These are phyloP conservation scores for Curvularia sp. DNA, from an alignment of 2,329 filamentous ascomycete species.

Conservation along the genomic window DNA sequence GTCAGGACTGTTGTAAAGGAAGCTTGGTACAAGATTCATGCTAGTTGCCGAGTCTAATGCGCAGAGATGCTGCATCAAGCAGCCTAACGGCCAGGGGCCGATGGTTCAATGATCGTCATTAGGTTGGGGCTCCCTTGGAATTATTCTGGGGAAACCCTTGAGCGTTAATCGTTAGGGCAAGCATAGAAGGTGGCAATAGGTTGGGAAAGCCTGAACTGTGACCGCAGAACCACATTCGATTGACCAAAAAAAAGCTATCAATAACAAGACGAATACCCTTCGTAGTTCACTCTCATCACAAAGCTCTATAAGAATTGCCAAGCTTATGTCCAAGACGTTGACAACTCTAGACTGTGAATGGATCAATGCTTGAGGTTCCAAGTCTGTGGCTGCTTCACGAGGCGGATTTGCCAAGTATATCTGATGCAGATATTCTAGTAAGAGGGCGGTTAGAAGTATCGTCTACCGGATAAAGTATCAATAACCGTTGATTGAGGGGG, in stretches of 20 bases:
- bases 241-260: neutral
- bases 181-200: neutral
- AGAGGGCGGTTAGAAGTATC: slow-evolving; percentile 15
- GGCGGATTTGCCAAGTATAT: slow-evolving; percentile 20
- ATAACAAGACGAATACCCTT: neutral
- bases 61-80: slow-evolving; percentile 17
- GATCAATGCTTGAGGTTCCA: slow-evolving; percentile 23
- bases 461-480: slow-evolving; percentile 22
- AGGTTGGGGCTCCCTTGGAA: neutral
- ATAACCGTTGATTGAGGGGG: slow-evolving; percentile 24
- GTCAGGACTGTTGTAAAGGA: slow-evolving; percentile 45
- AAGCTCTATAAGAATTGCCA: slow-evolving; percentile 3
- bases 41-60: slow-evolving; percentile 21
- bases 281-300: neutral
- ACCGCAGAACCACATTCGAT: too few relatives aligned
- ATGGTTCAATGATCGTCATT: slow-evolving; percentile 13
- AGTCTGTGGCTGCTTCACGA: slow-evolving; percentile 21
- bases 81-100: slow-evolving; percentile 22
- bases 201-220: neutral
- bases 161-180: neutral
- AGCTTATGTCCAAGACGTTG: slow-evolving; percentile 15
- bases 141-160: neutral
- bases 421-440: slow-evolving; percentile 8
- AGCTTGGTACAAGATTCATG: slow-evolving; percentile 28
- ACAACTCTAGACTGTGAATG: slow-evolving; percentile 17